Percentiles rank a stretch among this genome's conserved stretches.
Conservation (phyloP, 192 early-diverging fungal species). For the Irineochytrium annulatum region DNA sequence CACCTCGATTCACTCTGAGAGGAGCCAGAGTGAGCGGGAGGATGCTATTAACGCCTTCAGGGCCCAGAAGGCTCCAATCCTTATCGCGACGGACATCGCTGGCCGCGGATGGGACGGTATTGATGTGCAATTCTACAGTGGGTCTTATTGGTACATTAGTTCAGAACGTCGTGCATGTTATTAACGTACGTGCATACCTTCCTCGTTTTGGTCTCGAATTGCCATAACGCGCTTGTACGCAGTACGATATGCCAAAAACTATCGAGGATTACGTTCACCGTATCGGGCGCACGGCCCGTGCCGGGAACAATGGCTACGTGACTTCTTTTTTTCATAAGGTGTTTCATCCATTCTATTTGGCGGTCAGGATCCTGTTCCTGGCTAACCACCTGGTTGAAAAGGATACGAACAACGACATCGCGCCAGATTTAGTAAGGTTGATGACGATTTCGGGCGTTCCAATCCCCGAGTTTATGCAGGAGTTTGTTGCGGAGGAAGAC, state of each 20-base stretch:
- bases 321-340: too few species aligned
- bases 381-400: too few species aligned
- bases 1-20: constrained; percentile 95
- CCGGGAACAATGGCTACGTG: constrained; percentile 49
- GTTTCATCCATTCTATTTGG: too few species aligned
- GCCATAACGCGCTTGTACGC: too few species aligned
- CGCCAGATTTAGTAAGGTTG: too few species aligned
- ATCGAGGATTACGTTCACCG: constrained; percentile 90
- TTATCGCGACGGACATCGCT: constrained; percentile 91
- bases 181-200: not conserved
- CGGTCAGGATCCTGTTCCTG: too few species aligned
- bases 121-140: too few species aligned
- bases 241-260: constrained; percentile 93
- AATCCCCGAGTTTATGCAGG: too few species aligned
- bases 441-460: too few species aligned
- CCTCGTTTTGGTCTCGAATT: not conserved
- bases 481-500: too few species aligned
- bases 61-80: constrained; percentile 75
- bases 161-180: not conserved
- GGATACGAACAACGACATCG: too few species aligned
- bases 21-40: constrained; percentile 92
- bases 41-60: constrained; percentile 95
- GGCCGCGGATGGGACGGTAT: constrained; percentile 72
- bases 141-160: too few species aligned
- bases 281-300: constrained; percentile 67